A percentile compares a stretch with the other conserved stretches of the same genome.
Conservation (phyloP, 768 basidiomycete species). For the Auricularia sp. region DNA sequence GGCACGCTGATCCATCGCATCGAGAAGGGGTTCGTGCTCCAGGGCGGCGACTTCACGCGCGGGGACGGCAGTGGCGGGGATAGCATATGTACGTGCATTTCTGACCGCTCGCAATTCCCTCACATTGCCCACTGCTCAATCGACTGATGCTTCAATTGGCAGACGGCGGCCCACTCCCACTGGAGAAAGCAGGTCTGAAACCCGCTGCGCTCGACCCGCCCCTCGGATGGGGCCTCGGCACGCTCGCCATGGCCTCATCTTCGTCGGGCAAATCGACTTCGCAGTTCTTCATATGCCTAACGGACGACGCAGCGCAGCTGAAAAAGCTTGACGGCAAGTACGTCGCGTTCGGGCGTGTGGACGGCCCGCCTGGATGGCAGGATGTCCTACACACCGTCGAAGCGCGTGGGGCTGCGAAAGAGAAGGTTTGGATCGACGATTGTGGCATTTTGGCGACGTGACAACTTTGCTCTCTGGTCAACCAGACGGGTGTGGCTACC, state of each 20-base stretch:
- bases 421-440: constrained; percentile 34
- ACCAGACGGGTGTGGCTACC: no score
- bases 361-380: constrained; percentile 17
- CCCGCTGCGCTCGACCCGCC: constrained; percentile 3
- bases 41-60: constrained; percentile 45
- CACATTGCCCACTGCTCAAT: no score
- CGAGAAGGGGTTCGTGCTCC: constrained; percentile 38
- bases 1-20: constrained; percentile 36
- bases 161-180: constrained; percentile 5
- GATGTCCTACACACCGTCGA: constrained; percentile 26
- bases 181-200: constrained; percentile 39
- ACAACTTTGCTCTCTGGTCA: no score
- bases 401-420: constrained; percentile 25
- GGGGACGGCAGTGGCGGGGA: constrained; percentile 46
- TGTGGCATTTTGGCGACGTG: constrained; percentile 18
- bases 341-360: constrained; percentile 33
- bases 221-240: constrained; percentile 26
- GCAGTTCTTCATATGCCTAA: constrained; percentile 42
- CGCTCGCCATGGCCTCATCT: constrained; percentile 44
- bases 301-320: constrained; percentile 29
- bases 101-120: not conserved
- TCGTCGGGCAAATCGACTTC: constrained; percentile 32
- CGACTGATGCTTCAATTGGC: constrained; percentile 1
- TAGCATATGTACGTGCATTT: constrained; percentile 22
- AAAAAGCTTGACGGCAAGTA: constrained; percentile 42